A percentile compares a stretch with the other conserved stretches of the same genome.
Evolutionary conservation across 2,329 filamentous ascomycete genomes (phyloP).

Genomic region (Penicillium concentricum): DNA sequence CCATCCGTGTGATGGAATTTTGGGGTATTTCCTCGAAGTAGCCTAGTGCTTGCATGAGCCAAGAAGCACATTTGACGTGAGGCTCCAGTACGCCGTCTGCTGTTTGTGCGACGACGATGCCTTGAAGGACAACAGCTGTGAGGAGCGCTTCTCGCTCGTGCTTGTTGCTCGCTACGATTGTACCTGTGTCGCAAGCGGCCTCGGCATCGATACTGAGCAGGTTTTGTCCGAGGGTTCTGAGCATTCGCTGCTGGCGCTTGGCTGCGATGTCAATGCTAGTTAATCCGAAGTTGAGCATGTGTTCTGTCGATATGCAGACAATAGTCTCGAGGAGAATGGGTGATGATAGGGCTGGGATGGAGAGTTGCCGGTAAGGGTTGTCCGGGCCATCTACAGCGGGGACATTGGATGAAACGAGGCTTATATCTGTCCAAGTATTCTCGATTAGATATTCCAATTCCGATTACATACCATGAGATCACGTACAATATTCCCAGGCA

Average conservation of each 20-base stretch:
- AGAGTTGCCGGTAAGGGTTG: conserved; percentile 25
- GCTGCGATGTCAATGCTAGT: conserved; percentile 20
- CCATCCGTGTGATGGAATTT: conserved; percentile 15
- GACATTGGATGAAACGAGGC: conserved; percentile 24
- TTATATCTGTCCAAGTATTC: conserved; percentile 16
- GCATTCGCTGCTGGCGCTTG: conserved; percentile 22
- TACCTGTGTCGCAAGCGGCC: background rate
- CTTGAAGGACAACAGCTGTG: conserved; percentile 22
- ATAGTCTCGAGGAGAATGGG: conserved; percentile 24
- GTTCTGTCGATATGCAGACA: conserved; percentile 25
- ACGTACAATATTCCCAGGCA: conserved; percentile 27
- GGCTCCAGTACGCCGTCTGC: conserved; percentile 24
- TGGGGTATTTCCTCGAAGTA: conserved; percentile 16
- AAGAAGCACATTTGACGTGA: conserved; percentile 22
- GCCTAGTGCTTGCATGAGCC: conserved; percentile 21
- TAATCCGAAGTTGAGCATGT: conserved; percentile 27
- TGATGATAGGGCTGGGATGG: conserved; percentile 21
- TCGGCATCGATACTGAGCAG: conserved; percentile 10
- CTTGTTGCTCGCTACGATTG: conserved; percentile 1
- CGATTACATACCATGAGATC: background rate
- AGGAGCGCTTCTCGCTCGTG: conserved; percentile 20
- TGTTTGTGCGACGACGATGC: conserved; percentile 22
- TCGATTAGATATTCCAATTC: background rate
- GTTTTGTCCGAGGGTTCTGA: conserved; percentile 20
- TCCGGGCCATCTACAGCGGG: conserved; percentile 24